Evolutionary conservation across 2,329 filamentous ascomycete genomes (phyloP).

Genomic region (Lithohypha guttulata): DNA sequence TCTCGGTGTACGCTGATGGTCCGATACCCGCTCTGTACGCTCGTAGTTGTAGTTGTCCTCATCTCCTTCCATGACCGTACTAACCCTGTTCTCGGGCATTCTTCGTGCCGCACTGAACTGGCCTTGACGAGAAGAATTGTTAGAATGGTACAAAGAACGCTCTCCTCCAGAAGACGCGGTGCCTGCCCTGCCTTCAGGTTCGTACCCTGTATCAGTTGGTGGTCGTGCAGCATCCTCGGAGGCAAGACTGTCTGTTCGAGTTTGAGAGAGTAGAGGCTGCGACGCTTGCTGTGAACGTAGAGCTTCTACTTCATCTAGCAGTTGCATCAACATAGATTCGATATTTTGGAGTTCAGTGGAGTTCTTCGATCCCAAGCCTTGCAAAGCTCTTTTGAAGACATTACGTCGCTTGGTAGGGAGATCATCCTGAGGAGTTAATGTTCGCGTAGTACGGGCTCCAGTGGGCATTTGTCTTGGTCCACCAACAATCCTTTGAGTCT

Average conservation of each 20-base stretch:
- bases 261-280: slow-evolving; percentile 17
- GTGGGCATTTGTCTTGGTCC: slow-evolving; percentile 74
- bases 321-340: slow-evolving; percentile 81
- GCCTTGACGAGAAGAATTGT: slow-evolving; percentile 29
- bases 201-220: slow-evolving; percentile 66
- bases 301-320: slow-evolving; percentile 83
- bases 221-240: slow-evolving; percentile 60
- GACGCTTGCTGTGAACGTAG: slow-evolving; percentile 50
- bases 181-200: slow-evolving; percentile 69
- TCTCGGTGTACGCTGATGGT: slow-evolving; percentile 10
- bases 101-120: slow-evolving; percentile 41
- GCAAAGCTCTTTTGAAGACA: slow-evolving; percentile 87
- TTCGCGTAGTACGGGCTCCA: slow-evolving; percentile 40
- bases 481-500: slow-evolving; percentile 70
- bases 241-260: slow-evolving; percentile 41
- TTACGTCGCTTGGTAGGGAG: slow-evolving; percentile 71
- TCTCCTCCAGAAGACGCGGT: slow-evolving; percentile 55
- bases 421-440: slow-evolving; percentile 45
- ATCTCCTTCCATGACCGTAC: slow-evolving; percentile 75
- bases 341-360: slow-evolving; percentile 80
- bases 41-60: slow-evolving; percentile 45
- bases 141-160: slow-evolving; percentile 65
- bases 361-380: slow-evolving; percentile 78
- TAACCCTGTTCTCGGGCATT: slow-evolving; percentile 67
- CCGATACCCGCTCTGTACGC: background rate